These are phyloP conservation scores for Nitzschia putrida DNA, from an alignment of 108 stramenopile species.

Conservation along the genomic window DNA sequence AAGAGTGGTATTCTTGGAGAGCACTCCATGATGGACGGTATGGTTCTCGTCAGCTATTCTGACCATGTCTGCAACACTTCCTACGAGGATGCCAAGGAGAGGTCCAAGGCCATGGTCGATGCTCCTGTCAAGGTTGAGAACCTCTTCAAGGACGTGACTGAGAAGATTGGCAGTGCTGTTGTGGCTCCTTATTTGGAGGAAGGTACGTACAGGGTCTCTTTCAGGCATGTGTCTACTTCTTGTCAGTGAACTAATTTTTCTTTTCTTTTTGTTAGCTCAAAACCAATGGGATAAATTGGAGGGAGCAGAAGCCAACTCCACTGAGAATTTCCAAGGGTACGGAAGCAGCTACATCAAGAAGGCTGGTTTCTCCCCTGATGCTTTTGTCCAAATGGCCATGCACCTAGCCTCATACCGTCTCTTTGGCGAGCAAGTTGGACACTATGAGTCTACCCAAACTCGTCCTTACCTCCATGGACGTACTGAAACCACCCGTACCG, in stretches of 20 bases:
- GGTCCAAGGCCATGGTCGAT: constrained; percentile 8
- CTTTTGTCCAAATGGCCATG: constrained; percentile 85
- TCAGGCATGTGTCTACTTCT: neutral
- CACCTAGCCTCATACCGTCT: constrained; percentile 83
- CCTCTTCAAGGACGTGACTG: constrained; percentile 47
- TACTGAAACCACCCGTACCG: constrained; percentile 80
- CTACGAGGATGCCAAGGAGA: constrained; percentile 52
- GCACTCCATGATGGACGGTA: constrained; percentile 93
- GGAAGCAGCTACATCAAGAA: constrained; percentile 75
- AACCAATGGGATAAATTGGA: constrained; percentile 47
- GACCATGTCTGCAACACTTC: constrained; percentile 61
- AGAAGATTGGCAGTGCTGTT: constrained; percentile 3
- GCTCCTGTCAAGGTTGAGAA: constrained; percentile 40
- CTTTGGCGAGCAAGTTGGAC: constrained; percentile 73
- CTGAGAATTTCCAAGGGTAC: constrained; percentile 75
- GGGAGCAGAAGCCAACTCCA: constrained; percentile 51
- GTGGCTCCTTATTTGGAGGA: neutral
- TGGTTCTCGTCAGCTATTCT: constrained; percentile 74
- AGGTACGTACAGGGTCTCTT: neutral
- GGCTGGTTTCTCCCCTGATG: constrained; percentile 83
- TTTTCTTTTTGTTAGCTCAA: constrained; percentile 27
- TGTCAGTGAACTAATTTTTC: neutral
- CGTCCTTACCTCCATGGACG: constrained; percentile 77
- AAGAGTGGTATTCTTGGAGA: constrained; percentile 83
- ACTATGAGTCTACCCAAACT: constrained; percentile 84